Conservation (phyloP, 768 basidiomycete genomes). For the Pleurotus cornucopiae region DNA sequence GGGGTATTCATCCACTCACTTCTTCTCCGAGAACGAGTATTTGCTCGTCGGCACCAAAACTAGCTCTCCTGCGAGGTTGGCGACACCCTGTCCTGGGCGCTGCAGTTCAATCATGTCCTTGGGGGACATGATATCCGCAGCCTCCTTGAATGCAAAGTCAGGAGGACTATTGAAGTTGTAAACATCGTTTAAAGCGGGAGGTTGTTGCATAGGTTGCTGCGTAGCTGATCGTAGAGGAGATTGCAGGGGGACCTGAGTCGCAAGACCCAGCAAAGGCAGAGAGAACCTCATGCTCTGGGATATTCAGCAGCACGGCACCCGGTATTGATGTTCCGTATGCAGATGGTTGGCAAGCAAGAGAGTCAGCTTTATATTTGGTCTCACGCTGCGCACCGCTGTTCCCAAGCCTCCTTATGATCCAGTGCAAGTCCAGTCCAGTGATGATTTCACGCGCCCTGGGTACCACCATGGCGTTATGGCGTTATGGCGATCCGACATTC, state of each 20-base stretch:
- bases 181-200: slow-evolving; percentile 1
- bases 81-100: slow-evolving; percentile 61
- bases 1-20: slow-evolving; percentile 38
- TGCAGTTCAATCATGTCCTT: slow-evolving; percentile 66
- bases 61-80: slow-evolving; percentile 67
- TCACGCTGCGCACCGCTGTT: neutral
- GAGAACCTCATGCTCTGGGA: slow-evolving; percentile 48
- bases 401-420: too few relatives aligned
- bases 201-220: slow-evolving; percentile 19
- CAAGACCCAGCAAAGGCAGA: slow-evolving; percentile 49
- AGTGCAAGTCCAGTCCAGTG: too few relatives aligned
- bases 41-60: slow-evolving; percentile 62
- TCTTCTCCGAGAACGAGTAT: slow-evolving; percentile 70
- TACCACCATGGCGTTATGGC: too few relatives aligned
- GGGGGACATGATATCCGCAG: slow-evolving; percentile 60
- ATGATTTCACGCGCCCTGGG: too few relatives aligned
- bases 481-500: too few relatives aligned
- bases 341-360: neutral
- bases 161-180: slow-evolving; percentile 8
- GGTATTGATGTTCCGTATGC: neutral
- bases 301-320: neutral
- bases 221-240: slow-evolving; percentile 15
- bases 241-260: slow-evolving; percentile 49
- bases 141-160: slow-evolving; percentile 58
- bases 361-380: neutral